Evolutionary conservation across 192 early-diverging fungal species (phyloP), one percentile per base, ranked within the genome.

Genomic region (Coemansia sp.): DNA sequence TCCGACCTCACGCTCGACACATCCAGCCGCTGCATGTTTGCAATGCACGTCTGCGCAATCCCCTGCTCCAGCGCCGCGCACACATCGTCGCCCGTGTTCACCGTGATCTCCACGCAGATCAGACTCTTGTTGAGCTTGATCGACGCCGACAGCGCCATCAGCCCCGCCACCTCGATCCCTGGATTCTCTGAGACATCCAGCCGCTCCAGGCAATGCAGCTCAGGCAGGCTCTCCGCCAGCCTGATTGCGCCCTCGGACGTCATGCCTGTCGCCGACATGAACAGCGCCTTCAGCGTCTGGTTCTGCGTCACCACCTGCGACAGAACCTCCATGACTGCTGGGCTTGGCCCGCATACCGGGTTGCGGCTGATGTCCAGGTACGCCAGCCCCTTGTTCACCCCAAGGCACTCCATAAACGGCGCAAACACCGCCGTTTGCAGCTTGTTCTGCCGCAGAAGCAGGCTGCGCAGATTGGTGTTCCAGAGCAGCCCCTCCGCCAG

Each of bases 131-230:
- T 96, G 68, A 91, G 86, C 57, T 88, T 87, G 31, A 94, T 81
- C n/a, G 87, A 87, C 9, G 86, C 88, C 4, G 89, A 80, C n/a
- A 96, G 73, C 4, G 93, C 91, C 83, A 92, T 87, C 10, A 92
- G 70, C 8, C 93, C 94, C 2, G 88, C 90, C 61, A 94, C 68
- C 27, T 89, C 87, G 34, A 96, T 89, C 2, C 63, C 73, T 11
- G 86, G 83, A 68, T 96, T 96, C 22, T 83, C 73, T 6, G 88
- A 87, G 30, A 96, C 68, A 67, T 94, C 89, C 60, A 96, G 83
- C 50, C 85, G 80, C 57, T 78, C 74, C 13, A 96, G 72, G 25
- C 81, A 53, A 6, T 80, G 83, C 17, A 86, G 91, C 48, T 94
- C 87, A 6, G 92, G 90, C 41, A 96, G 64, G 27, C 84, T 83